Percentiles rank a stretch among this genome's conserved stretches.
Conservation (phyloP, 257 asterid species). For the Thymus quinquecostatus region DNA sequence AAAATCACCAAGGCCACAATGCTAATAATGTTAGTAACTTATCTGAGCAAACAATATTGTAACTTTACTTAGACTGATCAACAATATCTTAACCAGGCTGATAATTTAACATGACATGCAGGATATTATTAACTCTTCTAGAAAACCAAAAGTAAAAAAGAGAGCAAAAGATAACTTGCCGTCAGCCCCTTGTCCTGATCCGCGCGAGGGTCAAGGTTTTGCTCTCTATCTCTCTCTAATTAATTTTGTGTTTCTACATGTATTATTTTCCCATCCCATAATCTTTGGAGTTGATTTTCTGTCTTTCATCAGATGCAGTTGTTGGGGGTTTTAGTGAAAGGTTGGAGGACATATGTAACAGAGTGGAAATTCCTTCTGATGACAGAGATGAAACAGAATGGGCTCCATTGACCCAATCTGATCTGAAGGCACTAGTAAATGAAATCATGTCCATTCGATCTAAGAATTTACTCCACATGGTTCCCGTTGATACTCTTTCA, state of each 20-base stretch:
- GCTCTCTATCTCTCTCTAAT: slow-evolving; percentile 18
- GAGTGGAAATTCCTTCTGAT: slow-evolving; percentile 71
- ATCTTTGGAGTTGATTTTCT: slow-evolving; percentile 30
- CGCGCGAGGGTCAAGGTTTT: slow-evolving; percentile 77
- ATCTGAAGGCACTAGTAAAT: slow-evolving; percentile 73
- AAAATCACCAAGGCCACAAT: slow-evolving; percentile 51
- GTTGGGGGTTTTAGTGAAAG: slow-evolving; percentile 66
- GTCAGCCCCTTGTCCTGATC: slow-evolving; percentile 55
- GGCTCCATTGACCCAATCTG: slow-evolving; percentile 69
- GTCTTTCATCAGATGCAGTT: slow-evolving; percentile 61
- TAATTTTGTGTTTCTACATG: slow-evolving; percentile 6
- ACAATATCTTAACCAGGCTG: slow-evolving; percentile 29
- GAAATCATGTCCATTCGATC: slow-evolving; percentile 76
- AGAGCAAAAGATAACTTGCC: slow-evolving; percentile 57
- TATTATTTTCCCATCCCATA: not conserved
- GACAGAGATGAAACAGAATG: slow-evolving; percentile 90
- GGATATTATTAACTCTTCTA: slow-evolving; percentile 70
- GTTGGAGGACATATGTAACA: slow-evolving; percentile 77
- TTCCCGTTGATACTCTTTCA: slow-evolving; percentile 73
- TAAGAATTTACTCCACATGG: slow-evolving; percentile 69
- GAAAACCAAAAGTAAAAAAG: slow-evolving; percentile 76
- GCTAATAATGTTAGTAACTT: slow-evolving; percentile 48
- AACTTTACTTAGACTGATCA: slow-evolving; percentile 22
- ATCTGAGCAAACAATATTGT: not conserved
- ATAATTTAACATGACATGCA: slow-evolving; percentile 45